These are phyloP conservation scores for Pseudogymnoascus sp. DNA, from an alignment of 2,329 filamentous ascomycete species.

Conservation along the genomic window DNA sequence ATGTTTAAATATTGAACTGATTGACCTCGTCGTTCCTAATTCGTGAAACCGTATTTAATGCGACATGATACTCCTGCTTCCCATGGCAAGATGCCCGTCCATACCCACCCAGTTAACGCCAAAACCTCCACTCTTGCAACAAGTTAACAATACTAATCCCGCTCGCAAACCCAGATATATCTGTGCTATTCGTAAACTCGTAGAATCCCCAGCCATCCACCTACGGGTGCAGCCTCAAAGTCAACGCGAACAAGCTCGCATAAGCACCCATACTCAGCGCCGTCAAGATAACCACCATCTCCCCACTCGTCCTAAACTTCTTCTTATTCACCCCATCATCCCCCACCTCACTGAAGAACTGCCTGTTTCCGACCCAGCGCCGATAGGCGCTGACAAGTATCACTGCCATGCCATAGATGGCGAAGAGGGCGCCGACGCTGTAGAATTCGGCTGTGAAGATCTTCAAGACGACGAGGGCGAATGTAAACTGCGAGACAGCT, in stretches of 20 bases:
- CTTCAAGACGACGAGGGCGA: slow-evolving; percentile 87
- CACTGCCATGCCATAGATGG: slow-evolving; percentile 79
- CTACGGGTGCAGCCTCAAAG: slow-evolving; percentile 30
- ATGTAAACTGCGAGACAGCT: slow-evolving; percentile 88
- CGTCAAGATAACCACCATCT: slow-evolving; percentile 51
- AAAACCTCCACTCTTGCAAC: background rate
- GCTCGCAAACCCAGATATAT: background rate
- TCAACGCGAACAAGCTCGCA: slow-evolving; percentile 46
- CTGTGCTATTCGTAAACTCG: background rate
- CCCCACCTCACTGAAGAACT: slow-evolving; percentile 64
- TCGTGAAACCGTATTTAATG: background rate
- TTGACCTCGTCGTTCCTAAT: background rate
- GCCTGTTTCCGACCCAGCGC: slow-evolving; percentile 81
- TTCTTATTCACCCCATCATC: slow-evolving; percentile 35
- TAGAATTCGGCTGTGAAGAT: slow-evolving; percentile 98
- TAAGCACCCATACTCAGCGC: slow-evolving; percentile 49
- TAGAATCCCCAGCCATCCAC: background rate
- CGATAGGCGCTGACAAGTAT: slow-evolving; percentile 76
- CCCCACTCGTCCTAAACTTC: slow-evolving; percentile 56
- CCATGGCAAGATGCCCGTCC: background rate
- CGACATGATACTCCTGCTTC: background rate
- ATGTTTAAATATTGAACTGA: background rate
- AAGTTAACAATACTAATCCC: background rate
- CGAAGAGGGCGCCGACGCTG: slow-evolving; percentile 90
- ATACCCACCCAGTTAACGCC: background rate